Percentiles rank a stretch among this genome's conserved stretches.
Evolutionary conservation across 176 grass and related monocot genomes (phyloP).

Genomic region (Melocanna baccifera): DNA sequence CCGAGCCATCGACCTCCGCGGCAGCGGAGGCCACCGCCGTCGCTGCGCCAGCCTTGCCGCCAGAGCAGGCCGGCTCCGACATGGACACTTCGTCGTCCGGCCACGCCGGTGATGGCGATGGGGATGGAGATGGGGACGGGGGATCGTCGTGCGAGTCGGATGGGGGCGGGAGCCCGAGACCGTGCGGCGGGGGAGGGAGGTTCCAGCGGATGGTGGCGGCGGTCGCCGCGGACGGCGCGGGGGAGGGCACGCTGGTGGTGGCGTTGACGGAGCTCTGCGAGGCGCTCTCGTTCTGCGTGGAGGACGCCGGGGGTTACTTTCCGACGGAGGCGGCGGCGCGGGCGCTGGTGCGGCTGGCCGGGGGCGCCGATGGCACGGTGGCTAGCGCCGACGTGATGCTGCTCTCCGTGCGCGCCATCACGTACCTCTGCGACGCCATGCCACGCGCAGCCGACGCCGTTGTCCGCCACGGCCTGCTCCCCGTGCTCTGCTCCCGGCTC

Average conservation of each 20-base stretch:
- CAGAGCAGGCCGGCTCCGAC: constrained; percentile 37
- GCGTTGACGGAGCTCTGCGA: constrained; percentile 87
- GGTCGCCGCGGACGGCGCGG: constrained; percentile 47
- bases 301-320: constrained; percentile 58
- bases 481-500: constrained; percentile 68
- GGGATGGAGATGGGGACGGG: constrained; percentile 11
- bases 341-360: constrained; percentile 59
- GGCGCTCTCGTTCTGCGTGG: constrained; percentile 83
- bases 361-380: constrained; percentile 6
- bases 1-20: constrained; percentile 35
- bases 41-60: neutral
- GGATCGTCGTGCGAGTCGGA: constrained; percentile 63
- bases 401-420: constrained; percentile 76
- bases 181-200: constrained; percentile 23
- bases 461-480: constrained; percentile 69
- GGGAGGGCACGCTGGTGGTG: constrained; percentile 28
- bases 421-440: constrained; percentile 92
- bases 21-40: neutral
- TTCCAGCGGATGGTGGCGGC: constrained; percentile 65
- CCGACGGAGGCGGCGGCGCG: constrained; percentile 57
- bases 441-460: constrained; percentile 70
- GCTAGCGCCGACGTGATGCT: constrained; percentile 64
- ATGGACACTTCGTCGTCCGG: constrained; percentile 68
- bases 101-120: constrained; percentile 35
- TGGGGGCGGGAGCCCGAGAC: constrained; percentile 32